These are phyloP conservation scores for Amauroascus verrucosus DNA, from an alignment of 2,329 filamentous ascomycete genomes.

Conservation along the genomic window DNA sequence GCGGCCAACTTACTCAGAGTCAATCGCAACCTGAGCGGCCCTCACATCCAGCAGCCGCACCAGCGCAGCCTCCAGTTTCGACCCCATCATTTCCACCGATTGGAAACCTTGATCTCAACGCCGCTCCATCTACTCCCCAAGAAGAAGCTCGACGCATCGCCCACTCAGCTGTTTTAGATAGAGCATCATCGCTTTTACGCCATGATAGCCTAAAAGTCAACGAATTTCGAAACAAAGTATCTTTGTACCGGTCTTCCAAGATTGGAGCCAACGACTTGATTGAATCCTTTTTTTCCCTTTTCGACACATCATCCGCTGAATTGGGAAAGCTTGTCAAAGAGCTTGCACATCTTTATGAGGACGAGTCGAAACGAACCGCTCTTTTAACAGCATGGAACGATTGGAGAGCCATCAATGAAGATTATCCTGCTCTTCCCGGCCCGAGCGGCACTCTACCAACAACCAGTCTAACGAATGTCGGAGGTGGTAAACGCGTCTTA, in stretches of 20 bases:
- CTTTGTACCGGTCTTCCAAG: conserved; percentile 60
- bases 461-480: conserved; percentile 37
- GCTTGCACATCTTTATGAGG: conserved; percentile 84
- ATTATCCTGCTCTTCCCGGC: conserved; percentile 80
- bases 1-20: conserved; percentile 62
- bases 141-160: conserved; percentile 71
- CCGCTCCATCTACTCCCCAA: conserved; percentile 48
- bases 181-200: conserved; percentile 68
- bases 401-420: conserved; percentile 91
- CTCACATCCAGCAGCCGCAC: conserved; percentile 28
- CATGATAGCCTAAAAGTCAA: conserved; percentile 65
- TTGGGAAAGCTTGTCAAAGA: conserved; percentile 85
- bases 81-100: conserved; percentile 34
- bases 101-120: conserved; percentile 43
- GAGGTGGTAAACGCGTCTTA: conserved; percentile 51
- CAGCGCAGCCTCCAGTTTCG: conserved; percentile 21
- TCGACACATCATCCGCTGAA: conserved; percentile 68
- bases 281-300: conserved; percentile 77
- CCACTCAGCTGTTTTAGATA: conserved; percentile 75
- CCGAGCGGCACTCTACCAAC: conserved; percentile 57
- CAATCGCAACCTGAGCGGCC: conserved; percentile 40
- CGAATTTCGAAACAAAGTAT: conserved; percentile 70
- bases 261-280: conserved; percentile 67
- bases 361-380: conserved; percentile 59
- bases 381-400: conserved; percentile 83